A percentile compares a stretch with the other conserved stretches of the same genome.
Conservation (phyloP, 768 basidiomycete species). For the Rhodotorula paludigena region DNA sequence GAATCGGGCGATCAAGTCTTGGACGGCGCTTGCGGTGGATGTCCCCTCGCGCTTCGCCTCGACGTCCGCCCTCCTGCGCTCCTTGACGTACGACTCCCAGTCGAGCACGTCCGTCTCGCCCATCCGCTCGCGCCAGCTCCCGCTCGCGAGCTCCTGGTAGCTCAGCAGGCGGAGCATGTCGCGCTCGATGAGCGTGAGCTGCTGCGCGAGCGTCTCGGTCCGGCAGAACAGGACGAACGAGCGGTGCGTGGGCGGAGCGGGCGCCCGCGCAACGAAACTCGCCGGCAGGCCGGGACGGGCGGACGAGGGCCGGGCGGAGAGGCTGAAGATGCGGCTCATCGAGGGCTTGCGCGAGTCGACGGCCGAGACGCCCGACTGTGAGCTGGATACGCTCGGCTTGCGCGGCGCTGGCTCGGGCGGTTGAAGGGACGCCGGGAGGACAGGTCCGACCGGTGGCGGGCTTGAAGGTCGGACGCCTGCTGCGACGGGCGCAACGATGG, state of each 20-base stretch:
- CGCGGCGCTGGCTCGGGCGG: neutral
- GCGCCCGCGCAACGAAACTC: neutral
- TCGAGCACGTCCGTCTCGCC: conserved; percentile 59
- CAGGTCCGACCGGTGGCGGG: too few relatives aligned
- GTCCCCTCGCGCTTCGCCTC: conserved; percentile 16
- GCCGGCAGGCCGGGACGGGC: neutral
- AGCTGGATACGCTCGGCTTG: neutral
- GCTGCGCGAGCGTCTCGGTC: conserved; percentile 63
- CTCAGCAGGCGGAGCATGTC: conserved; percentile 78
- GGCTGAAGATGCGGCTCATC: conserved; percentile 15
- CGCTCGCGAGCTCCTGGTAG: conserved; percentile 73
- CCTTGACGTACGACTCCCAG: conserved; percentile 76
- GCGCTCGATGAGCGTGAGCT: conserved; percentile 81
- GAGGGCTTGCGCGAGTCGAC: conserved; percentile 12
- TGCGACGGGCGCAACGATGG: too few relatives aligned
- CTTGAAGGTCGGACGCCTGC: too few relatives aligned
- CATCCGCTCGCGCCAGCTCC: conserved; percentile 22
- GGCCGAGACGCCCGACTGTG: neutral
- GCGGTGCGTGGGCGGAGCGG: conserved; percentile 54
- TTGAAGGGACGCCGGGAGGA: too few relatives aligned
- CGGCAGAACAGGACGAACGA: conserved; percentile 67
- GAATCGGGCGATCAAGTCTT: conserved; percentile 67
- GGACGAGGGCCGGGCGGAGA: neutral
- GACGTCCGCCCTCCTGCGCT: conserved; percentile 62
- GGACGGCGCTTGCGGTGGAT: conserved; percentile 15